phyloP scores from a whole-genome alignment of 1,284 basidiomycete species.

The Coriolopsis trogii region DNA sequence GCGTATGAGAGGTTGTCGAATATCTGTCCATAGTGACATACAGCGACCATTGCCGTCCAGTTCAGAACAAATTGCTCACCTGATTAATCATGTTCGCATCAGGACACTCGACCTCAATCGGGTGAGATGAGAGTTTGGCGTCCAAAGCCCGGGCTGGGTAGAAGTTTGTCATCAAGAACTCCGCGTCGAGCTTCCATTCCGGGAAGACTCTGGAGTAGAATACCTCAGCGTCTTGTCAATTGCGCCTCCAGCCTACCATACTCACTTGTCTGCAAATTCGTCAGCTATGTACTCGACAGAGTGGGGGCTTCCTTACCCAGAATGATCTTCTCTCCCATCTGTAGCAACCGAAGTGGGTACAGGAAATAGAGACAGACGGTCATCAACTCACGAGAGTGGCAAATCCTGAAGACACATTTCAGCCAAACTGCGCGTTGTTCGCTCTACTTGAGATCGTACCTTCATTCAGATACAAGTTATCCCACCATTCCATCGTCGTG shows the following conservation, averaged over 20 bases:
- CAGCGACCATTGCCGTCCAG: neutral
- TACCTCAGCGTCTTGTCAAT: neutral
- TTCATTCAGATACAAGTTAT: slow-evolving; percentile 86
- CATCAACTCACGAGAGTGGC: slow-evolving; percentile 64
- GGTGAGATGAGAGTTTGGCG: slow-evolving; percentile 90
- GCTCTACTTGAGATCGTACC: too few relatives aligned
- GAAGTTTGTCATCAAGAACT: slow-evolving; percentile 72
- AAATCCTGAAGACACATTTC: slow-evolving; percentile 62
- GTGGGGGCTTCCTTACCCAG: slow-evolving; percentile 55
- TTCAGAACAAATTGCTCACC: slow-evolving; percentile 36
- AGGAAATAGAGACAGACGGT: neutral
- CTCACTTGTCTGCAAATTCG: slow-evolving; percentile 48
- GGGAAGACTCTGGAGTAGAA: slow-evolving; percentile 61
- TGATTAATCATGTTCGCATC: slow-evolving; percentile 88
- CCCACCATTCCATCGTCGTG: slow-evolving; percentile 95
- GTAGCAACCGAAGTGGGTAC: neutral
- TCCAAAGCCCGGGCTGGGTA: slow-evolving; percentile 83
- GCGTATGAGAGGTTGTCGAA: slow-evolving; percentile 88
- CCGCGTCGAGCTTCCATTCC: slow-evolving; percentile 75
- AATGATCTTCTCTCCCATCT: slow-evolving; percentile 93
- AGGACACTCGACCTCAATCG: slow-evolving; percentile 92
- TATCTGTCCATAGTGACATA: slow-evolving; percentile 49
- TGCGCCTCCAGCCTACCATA: too few relatives aligned
- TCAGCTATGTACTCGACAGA: neutral
- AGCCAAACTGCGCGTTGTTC: too few relatives aligned